Evolutionary conservation across 1,284 basidiomycete species (phyloP).

Genomic region (Apiotrichum brassicae): DNA sequence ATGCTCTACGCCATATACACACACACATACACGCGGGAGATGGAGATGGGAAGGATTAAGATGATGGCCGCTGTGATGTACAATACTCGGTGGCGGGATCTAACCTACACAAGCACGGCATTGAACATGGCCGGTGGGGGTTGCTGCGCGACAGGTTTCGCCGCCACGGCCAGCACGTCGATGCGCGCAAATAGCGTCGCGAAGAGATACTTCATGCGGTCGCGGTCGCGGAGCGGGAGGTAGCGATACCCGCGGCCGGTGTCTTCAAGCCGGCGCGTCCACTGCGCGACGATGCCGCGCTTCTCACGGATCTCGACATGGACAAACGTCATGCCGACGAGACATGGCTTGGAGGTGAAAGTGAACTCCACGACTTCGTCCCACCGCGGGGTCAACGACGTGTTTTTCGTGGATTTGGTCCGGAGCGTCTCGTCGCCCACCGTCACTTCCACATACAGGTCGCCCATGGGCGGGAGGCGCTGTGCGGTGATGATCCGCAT

Average conservation of each 20-base stretch:
- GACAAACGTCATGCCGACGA: conserved; percentile 76
- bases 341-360: conserved; percentile 63
- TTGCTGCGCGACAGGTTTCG: background rate
- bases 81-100: no score
- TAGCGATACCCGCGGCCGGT: conserved; percentile 64
- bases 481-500: conserved; percentile 81
- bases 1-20: no score
- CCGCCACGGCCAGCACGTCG: background rate
- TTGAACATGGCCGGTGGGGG: no score
- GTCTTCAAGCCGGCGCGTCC: conserved; percentile 53
- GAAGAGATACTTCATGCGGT: conserved; percentile 76
- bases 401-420: conserved; percentile 50
- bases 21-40: no score
- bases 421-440: conserved; percentile 11
- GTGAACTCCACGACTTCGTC: conserved; percentile 63
- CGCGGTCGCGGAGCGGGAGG: conserved; percentile 72
- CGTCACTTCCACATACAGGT: conserved; percentile 48
- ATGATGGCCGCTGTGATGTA: no score
- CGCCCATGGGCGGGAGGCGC: conserved; percentile 72
- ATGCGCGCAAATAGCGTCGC: conserved; percentile 70
- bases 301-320: conserved; percentile 67
- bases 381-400: conserved; percentile 87
- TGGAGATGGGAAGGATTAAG: no score
- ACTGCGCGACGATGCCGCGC: conserved; percentile 59
- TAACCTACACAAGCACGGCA: no score